Base-by-base conservation (phyloP, 345 rosid genomes). In the Eucalyptus grandis region DNA sequence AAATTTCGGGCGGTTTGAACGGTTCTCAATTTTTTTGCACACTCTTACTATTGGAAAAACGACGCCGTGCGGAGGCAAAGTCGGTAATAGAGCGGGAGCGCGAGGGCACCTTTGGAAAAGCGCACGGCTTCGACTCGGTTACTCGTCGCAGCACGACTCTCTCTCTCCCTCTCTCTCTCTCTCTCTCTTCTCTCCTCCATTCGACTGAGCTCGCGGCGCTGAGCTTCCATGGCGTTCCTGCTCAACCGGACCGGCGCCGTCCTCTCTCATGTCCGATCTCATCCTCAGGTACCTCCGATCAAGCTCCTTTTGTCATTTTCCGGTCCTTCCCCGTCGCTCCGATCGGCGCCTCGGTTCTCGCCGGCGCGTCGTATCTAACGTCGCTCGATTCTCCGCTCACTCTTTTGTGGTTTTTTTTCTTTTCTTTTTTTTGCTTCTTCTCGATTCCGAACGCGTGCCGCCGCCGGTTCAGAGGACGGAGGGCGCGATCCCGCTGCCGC, bases 221-320 rank as follows among this genome's bases (percentile, higher is more conserved):
- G 86, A 17, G 86, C 8, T 27, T 49, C 89, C 24, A 96, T 96
- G 99, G 98, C 96, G 51, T 98, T 92, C 87, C 88, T 95, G 83
- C 95, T 95, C 86, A 92, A 89, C 53, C 93, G 93, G 87, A 89
- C 92, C 85, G 88, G 88, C 91, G 49, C 90, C 53, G 88, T 95
- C 67, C 90, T 95, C 44, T 92, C 96, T 87, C 95, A 90, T 87
- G 90, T 95, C 86, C 95, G 97, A 93, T 95, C 96, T 86, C 92
- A 90, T 65, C 88, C 92, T 62, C 96, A 93, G 97, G 99, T 98
- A 37, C 69, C 87, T 11, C 19, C 81, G 87, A 30, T 85, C 69
- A 51, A 62, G 47, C 43, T 43, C 43, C 43, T 43, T 43, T 43
- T 43, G 58, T 53, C 46, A 12, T 13, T 26, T 27, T 30, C 31